phyloP scores from a whole-genome alignment of 2,329 filamentous ascomycete species.

The Microcyclospora pomicola region DNA sequence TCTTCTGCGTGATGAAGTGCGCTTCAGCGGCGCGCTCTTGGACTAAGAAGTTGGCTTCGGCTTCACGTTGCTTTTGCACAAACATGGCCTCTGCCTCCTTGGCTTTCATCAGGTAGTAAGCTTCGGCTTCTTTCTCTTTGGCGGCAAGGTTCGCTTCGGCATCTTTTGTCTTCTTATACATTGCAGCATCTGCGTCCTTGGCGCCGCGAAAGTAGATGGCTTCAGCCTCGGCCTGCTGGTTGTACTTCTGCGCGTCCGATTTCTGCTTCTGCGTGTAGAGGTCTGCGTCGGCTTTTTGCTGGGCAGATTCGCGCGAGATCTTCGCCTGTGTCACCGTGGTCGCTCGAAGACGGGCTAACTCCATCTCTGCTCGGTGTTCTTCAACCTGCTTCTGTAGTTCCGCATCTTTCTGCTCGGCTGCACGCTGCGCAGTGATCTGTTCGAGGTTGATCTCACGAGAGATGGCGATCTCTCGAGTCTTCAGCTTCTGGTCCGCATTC shows the following conservation, averaged over 20 bases:
- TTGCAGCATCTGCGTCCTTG: conserved; percentile 31
- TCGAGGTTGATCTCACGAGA: conserved; percentile 62
- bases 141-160: conserved; percentile 14
- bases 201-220: conserved; percentile 33
- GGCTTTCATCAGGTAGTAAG: conserved; percentile 24
- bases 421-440: conserved; percentile 57
- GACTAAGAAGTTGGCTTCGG: conserved; percentile 27
- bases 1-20: conserved; percentile 45
- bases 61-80: conserved; percentile 30
- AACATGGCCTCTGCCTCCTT: conserved; percentile 47
- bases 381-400: conserved; percentile 70
- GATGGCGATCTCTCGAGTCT: conserved; percentile 58
- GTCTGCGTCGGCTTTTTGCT: conserved; percentile 51
- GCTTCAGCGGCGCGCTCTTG: conserved; percentile 45
- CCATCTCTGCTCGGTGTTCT: conserved; percentile 61
- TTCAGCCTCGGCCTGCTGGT: conserved; percentile 46
- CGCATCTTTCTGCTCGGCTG: conserved; percentile 62
- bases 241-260: conserved; percentile 42
- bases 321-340: conserved; percentile 65
- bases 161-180: conserved; percentile 17
- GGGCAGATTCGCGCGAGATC: conserved; percentile 49
- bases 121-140: conserved; percentile 19
- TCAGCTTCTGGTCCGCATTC: conserved; percentile 58
- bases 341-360: conserved; percentile 67
- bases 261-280: conserved; percentile 36